Conservation (phyloP, 73 alveolate species). For the Paramecium biaurelia region DNA sequence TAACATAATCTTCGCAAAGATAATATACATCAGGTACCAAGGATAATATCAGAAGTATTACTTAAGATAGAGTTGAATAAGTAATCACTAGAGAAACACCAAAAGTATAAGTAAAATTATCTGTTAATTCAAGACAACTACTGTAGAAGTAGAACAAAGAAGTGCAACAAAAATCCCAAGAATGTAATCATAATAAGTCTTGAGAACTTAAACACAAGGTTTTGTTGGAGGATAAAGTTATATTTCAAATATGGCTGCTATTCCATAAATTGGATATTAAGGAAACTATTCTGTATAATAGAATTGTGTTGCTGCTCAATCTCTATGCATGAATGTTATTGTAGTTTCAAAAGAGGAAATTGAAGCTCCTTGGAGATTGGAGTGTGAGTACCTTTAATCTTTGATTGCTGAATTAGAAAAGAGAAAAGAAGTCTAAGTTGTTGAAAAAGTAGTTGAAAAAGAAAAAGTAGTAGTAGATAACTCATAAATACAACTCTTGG, state of each 20-base stretch:
- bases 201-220: conserved; percentile 8
- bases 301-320: neutral
- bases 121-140: neutral
- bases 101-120: neutral
- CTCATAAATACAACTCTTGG: neutral
- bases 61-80: conserved; percentile 3
- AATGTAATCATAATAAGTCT: neutral
- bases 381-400: neutral
- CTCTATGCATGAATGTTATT: conserved; percentile 24
- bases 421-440: neutral
- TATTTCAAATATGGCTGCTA: conserved; percentile 23
- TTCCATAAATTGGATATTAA: neutral
- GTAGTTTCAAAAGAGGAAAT: conserved; percentile 45
- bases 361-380: conserved; percentile 49
- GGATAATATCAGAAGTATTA: neutral
- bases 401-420: conserved; percentile 24
- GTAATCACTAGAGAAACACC: neutral
- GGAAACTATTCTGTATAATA: neutral
- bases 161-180: neutral
- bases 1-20: neutral
- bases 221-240: conserved; percentile 23
- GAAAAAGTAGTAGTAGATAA: neutral
- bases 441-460: neutral
- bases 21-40: neutral
- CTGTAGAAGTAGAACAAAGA: neutral